phyloP scores from a whole-genome alignment of 225 moss, liverwort and hornwort species.

The Neckera pumila region DNA sequence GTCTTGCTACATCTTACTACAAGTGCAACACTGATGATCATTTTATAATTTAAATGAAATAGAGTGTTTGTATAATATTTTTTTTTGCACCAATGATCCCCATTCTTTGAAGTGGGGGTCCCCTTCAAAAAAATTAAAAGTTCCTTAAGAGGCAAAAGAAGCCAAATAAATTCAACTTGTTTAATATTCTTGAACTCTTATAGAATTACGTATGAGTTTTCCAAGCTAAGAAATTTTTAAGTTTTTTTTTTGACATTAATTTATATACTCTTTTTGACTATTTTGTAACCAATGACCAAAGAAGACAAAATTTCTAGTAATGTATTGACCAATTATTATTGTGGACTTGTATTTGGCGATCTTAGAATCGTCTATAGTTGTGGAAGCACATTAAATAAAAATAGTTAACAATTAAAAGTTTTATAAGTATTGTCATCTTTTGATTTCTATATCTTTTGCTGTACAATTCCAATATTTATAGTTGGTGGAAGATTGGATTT shows the following conservation, averaged over 20 bases:
- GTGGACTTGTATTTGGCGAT: rapidly evolving
- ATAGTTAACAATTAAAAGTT: background rate
- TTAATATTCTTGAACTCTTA: background rate
- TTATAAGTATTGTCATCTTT: background rate
- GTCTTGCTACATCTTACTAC: background rate
- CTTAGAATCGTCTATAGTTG: background rate
- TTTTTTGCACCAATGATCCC: background rate
- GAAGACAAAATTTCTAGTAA: background rate
- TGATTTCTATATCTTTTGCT: background rate
- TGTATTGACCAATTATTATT: background rate
- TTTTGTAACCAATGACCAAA: background rate
- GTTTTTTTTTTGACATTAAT: background rate
- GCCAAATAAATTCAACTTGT: background rate
- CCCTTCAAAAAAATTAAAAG: background rate
- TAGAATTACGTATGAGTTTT: background rate
- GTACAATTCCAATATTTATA: background rate
- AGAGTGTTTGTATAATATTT: background rate
- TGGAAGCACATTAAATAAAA: background rate
- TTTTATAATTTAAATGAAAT: background rate
- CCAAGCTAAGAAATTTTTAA: background rate
- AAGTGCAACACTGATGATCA: background rate
- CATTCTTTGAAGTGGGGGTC: rapidly evolving
- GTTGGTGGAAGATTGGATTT: background rate
- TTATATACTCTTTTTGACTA: background rate
- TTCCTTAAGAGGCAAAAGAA: background rate